Base-by-base conservation (phyloP, 148 eudicot species). In the Pharnaceum exiguum region DNA sequence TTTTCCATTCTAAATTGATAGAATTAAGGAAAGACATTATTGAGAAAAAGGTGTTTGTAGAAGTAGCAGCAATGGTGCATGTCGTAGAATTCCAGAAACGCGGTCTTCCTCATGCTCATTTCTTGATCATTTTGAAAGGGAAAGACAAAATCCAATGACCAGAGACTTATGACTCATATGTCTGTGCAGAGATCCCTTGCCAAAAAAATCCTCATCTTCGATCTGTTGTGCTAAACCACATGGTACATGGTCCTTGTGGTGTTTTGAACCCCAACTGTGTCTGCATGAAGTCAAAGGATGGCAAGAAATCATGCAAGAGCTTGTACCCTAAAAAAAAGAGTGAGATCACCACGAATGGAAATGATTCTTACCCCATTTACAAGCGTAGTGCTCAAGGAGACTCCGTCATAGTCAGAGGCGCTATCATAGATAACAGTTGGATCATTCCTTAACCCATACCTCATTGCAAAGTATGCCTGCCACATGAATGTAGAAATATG, bases 211-310 rank as follows among this genome's bases (percentile, higher is more conserved):
- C 36, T 1, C 13, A 59, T 13, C 5, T 59, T 1, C 40, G 63
- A 1, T 0, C 7, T 0, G 2, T 7, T 31, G 43, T 59, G 0
- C 5, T 44, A 0, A 7, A 7, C 3, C 63, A 59, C 4, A 59
- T 59, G 52, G 32, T 59, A 30, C 51, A 31, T 45, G 52, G 63
- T 13, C 63, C 42, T 11, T 59, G 43, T 21, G 42, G 63, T 1
- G 2, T 1, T 0, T 2, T 2, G 0, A 15, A 44, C 4, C 63
- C 38, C 0, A 12, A 31, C 0, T 44, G 31, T 3, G 2, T 12
- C 0, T 59, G 63, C 12, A 59, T 59, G 63, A 12, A 19, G 2
- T 0, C 2, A 3, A 10, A 30, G 7, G 9, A 26, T 5, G 11
- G 21, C 1, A 0, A 19, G 2, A 3, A 3, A 5, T 5, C 0